A percentile compares a stretch with the other conserved stretches of the same genome.
Evolutionary conservation across 805 yeast species (phyloP).

Genomic region (Candida andamanensis): DNA sequence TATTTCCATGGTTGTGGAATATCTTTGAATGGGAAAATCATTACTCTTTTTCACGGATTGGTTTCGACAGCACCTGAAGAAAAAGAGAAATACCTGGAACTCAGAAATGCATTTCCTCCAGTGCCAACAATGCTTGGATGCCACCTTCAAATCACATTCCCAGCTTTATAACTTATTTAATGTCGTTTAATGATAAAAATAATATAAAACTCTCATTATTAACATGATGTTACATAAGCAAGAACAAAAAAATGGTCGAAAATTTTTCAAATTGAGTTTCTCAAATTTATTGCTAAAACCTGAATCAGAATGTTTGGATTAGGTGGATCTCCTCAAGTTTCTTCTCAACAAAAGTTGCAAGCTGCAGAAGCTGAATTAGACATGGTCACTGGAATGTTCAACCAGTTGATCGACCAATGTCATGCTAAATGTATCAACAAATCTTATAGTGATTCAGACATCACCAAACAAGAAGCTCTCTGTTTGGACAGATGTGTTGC

Average conservation of each 20-base stretch:
- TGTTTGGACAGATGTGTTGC: slow-evolving; percentile 96
- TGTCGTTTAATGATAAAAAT: too few relatives aligned
- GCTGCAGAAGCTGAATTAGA: slow-evolving; percentile 98
- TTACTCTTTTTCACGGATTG: slow-evolving; percentile 36
- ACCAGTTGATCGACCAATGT: slow-evolving; percentile 83
- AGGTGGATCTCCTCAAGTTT: slow-evolving; percentile 70
- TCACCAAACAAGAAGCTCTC: slow-evolving; percentile 73
- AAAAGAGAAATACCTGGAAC: slow-evolving; percentile 18
- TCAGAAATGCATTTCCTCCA: slow-evolving; percentile 15
- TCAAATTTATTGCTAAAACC: neutral
- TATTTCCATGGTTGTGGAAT: slow-evolving; percentile 27
- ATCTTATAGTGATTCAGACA: slow-evolving; percentile 64
- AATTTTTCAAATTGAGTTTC: too few relatives aligned
- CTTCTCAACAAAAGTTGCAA: slow-evolving; percentile 69
- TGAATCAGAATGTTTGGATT: slow-evolving; percentile 62
- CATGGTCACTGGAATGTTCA: slow-evolving; percentile 97
- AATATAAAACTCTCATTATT: too few relatives aligned
- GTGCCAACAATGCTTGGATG: slow-evolving; percentile 29
- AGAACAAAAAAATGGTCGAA: too few relatives aligned
- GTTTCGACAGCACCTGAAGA: slow-evolving; percentile 28
- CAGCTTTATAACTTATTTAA: slow-evolving; percentile 11
- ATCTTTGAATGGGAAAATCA: slow-evolving; percentile 28
- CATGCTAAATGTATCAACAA: slow-evolving; percentile 76
- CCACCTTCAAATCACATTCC: slow-evolving; percentile 32
- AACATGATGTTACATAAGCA: too few relatives aligned